A percentile compares a stretch with the other conserved stretches of the same genome.
phyloP scores from a whole-genome alignment of 345 rosid species.

The Linum usitatissimum region DNA sequence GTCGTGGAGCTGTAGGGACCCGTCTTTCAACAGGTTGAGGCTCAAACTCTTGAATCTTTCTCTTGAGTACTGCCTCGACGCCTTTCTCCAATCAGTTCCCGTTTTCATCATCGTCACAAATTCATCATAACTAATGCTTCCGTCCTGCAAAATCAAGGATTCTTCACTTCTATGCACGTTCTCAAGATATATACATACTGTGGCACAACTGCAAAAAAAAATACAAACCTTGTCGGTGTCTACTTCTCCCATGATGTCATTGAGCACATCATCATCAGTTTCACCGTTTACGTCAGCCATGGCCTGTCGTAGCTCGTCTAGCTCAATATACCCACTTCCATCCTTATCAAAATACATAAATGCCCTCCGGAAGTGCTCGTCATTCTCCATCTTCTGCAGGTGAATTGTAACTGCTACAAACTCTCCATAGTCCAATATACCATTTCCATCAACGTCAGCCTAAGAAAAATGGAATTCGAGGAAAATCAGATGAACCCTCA shows the following conservation, averaged over 20 bases:
- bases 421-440: conserved; percentile 80
- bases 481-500: no score
- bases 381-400: conserved; percentile 94
- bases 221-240: conserved; percentile 78
- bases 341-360: conserved; percentile 88
- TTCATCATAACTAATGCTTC: conserved; percentile 80
- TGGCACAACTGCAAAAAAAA: conserved; percentile 4
- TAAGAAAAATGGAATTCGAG: conserved; percentile 7
- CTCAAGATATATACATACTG: neutral
- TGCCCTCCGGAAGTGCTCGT: conserved; percentile 84
- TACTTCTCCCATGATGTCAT: conserved; percentile 89
- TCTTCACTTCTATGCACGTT: neutral
- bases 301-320: conserved; percentile 62
- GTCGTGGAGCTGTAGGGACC: conserved; percentile 84
- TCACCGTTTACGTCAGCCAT: conserved; percentile 61
- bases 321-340: conserved; percentile 67
- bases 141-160: conserved; percentile 41
- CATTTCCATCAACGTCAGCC: conserved; percentile 98
- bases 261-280: conserved; percentile 48
- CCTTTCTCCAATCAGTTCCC: conserved; percentile 99
- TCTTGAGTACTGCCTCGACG: conserved; percentile 90
- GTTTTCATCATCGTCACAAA: conserved; percentile 97
- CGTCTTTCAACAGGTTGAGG: conserved; percentile 88
- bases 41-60: conserved; percentile 97
- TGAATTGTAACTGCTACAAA: conserved; percentile 98